phyloP scores from a whole-genome alignment of 345 rosid species.

The Eucalyptus cloeziana region DNA sequence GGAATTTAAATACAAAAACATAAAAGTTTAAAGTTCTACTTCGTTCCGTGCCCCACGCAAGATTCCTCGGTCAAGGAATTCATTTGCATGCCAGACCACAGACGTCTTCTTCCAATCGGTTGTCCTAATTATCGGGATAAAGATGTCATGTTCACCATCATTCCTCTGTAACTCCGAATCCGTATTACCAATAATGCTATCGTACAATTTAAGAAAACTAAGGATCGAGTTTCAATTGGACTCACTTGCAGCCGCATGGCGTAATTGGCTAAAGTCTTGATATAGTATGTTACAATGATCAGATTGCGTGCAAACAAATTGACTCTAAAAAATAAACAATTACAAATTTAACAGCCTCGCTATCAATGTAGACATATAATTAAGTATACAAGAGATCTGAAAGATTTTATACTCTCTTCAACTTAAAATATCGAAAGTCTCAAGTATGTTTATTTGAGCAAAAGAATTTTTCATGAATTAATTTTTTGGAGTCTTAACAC shows the following conservation, averaged over 20 bases:
- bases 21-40: too few relatives aligned
- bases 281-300: background rate
- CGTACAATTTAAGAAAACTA: background rate
- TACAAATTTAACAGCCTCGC: accelerated
- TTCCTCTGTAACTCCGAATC: background rate
- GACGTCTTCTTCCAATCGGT: background rate
- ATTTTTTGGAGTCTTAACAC: too few relatives aligned
- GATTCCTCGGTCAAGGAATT: background rate
- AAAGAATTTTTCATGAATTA: too few relatives aligned
- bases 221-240: background rate
- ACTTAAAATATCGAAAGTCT: too few relatives aligned
- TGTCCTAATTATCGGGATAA: background rate
- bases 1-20: too few relatives aligned
- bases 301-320: background rate
- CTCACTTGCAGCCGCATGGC: background rate
- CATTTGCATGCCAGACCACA: background rate
- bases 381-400: accelerated
- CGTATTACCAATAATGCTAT: background rate
- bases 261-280: background rate
- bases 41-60: background rate
- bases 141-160: background rate
- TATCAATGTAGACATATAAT: background rate
- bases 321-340: background rate
- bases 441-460: too few relatives aligned
- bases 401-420: background rate